Evolutionary conservation across 2,329 filamentous ascomycete species (phyloP).

Genomic region (Neofusicoccum parvum): DNA sequence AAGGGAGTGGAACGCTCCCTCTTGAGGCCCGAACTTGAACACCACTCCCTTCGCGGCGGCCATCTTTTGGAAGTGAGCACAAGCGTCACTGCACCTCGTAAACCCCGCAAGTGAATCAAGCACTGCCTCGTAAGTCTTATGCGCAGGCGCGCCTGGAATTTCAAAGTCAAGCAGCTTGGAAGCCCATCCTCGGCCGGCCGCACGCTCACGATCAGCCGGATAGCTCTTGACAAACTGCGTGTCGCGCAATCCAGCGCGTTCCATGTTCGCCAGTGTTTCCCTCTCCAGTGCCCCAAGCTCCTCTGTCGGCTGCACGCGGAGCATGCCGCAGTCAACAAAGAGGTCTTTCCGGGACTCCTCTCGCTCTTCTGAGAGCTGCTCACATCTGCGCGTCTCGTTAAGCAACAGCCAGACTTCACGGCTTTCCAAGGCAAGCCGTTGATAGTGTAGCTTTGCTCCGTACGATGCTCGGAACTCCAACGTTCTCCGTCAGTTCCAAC

Average conservation of each 20-base stretch:
- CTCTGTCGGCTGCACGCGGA: not conserved
- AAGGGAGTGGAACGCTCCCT: not conserved
- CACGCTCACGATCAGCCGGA: not conserved
- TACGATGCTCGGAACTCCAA: not conserved
- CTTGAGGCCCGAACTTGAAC: not conserved
- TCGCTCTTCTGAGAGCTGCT: no score
- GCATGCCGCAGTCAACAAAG: not conserved
- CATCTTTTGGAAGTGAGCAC: not conserved
- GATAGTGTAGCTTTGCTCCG: not conserved
- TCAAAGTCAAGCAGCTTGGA: not conserved
- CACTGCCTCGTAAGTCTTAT: not conserved
- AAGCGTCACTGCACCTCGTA: not conserved
- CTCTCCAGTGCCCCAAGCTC: not conserved
- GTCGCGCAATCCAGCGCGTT: not conserved
- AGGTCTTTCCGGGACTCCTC: not conserved
- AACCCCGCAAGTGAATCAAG: not conserved
- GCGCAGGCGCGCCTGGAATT: not conserved
- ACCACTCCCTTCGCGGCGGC: not conserved
- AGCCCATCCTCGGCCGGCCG: not conserved
- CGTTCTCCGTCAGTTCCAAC: not conserved
- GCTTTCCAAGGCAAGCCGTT: not conserved
- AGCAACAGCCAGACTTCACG: not conserved
- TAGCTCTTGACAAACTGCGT: not conserved
- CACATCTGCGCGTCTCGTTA: not conserved
- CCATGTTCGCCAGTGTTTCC: constrained; percentile 6